Evolutionary conservation across 164 flowering plant species (phyloP).

Genomic region (Annona squamosa): DNA sequence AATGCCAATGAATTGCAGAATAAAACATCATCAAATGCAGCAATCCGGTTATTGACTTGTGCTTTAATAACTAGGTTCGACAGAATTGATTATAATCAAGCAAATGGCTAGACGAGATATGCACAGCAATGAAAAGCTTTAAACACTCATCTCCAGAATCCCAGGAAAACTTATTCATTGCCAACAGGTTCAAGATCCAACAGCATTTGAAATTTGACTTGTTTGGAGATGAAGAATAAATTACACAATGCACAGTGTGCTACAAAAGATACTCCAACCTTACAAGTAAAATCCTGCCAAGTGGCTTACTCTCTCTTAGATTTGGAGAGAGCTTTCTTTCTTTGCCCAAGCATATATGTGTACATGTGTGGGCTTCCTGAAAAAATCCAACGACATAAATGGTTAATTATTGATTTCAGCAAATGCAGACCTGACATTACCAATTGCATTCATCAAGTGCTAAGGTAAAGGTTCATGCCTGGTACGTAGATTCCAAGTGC

Average conservation of each 20-base stretch:
- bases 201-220: constrained; percentile 4
- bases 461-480: constrained; percentile 32
- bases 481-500: constrained; percentile 65
- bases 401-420: neutral
- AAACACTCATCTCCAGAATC: neutral
- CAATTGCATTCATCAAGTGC: neutral
- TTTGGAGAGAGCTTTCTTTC: constrained; percentile 85
- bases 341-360: constrained; percentile 76
- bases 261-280: constrained; percentile 1
- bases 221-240: constrained; percentile 47
- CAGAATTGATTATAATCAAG: neutral
- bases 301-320: constrained; percentile 49
- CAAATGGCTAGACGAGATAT: neutral
- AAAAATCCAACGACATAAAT: constrained; percentile 9
- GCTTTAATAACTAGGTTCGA: neutral
- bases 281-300: neutral
- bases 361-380: constrained; percentile 95
- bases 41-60: neutral
- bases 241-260: neutral
- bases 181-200: neutral
- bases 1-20: too few relatives aligned
- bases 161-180: neutral
- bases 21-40: too few relatives aligned
- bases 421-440: neutral
- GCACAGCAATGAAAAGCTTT: neutral